These are phyloP conservation scores for Ceriops decandra DNA, from an alignment of 345 rosid genomes.

Conservation along the genomic window DNA sequence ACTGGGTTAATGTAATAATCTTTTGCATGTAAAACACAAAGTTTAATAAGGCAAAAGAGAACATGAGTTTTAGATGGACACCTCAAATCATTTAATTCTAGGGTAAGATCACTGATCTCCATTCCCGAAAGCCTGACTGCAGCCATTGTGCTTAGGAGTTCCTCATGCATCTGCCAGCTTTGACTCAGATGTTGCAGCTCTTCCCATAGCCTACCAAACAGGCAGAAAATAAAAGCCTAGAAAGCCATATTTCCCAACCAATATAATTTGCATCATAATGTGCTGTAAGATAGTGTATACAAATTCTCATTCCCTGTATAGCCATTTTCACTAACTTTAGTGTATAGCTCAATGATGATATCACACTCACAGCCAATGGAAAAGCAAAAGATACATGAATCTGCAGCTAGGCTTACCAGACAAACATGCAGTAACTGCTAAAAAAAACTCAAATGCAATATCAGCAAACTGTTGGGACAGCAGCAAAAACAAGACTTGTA, in stretches of 20 bases:
- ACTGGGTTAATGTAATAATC: too few relatives aligned
- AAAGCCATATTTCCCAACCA: neutral
- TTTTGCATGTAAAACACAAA: too few relatives aligned
- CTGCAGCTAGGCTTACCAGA: neutral
- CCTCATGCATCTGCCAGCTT: constrained; percentile 94
- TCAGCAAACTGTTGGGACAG: constrained; percentile 41
- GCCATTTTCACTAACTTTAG: neutral
- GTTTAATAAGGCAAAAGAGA: neutral
- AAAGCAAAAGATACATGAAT: neutral
- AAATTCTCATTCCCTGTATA: neutral
- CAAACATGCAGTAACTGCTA: neutral
- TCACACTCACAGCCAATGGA: neutral
- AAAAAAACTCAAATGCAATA: neutral
- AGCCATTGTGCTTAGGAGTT: constrained; percentile 90
- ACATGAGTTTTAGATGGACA: constrained; percentile 15
- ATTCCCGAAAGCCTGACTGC: constrained; percentile 93
- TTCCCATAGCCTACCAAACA: constrained; percentile 63
- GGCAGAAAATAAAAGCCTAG: neutral
- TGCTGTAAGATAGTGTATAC: neutral
- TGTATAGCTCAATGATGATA: neutral
- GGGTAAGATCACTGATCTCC: constrained; percentile 97
- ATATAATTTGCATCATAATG: neutral
- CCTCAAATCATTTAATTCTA: constrained; percentile 90
- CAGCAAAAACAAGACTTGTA: constrained; percentile 68
- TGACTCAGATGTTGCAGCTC: constrained; percentile 80